Base-by-base conservation (phyloP, 331 rosid species). In the Acacia concinna region DNA sequence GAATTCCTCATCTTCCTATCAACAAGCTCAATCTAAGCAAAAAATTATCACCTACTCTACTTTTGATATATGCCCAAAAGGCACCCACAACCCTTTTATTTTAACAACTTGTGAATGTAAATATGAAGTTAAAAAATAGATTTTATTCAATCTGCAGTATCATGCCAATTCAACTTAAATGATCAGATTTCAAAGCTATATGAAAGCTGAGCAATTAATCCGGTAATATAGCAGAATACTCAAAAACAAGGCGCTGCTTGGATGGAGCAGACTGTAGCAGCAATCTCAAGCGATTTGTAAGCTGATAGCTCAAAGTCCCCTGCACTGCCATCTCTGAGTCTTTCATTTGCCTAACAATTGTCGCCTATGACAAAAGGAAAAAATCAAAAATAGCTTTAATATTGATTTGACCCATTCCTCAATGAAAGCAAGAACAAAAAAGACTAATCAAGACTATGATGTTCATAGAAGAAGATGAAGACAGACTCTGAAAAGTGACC, bases 251-350 rank as follows among this genome's bases (percentile, higher is more conserved):
- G 73, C 97, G 92, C 30, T 82, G 92, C 30, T 82, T 84, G 69
- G 92, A 88, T 2, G 97, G 92, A 41, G 88, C 91, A 6, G 96
- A 89, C 54, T 95, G 97, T 23, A 95, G 85, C 67, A 90, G 86
- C 81, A 91, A 83, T 17, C 97, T 88, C 87, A 95, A 34, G 78
- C 96, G 93, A 84, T 87, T 93, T 12, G 94, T 81, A 37, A 93
- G 97, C 88, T 90, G 96, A 90, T 96, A 96, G 79, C 88, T 93
- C 85, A 96, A 83, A 41, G 94, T 84, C 97, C 98, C 93, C 74
- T 90, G 97, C 88, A 87, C 89, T 32, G 88, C 98, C 99, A 95
- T 95, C 85, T 90, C 96, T 7, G 94, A 84, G 66, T 91, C 99
- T 85, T 90, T 93, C 98, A 95, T 93, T 80, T 93, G 98, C 86